Evolutionary conservation across 257 asterid species (phyloP).

Genomic region (Dorcoceras hygrometricum): DNA sequence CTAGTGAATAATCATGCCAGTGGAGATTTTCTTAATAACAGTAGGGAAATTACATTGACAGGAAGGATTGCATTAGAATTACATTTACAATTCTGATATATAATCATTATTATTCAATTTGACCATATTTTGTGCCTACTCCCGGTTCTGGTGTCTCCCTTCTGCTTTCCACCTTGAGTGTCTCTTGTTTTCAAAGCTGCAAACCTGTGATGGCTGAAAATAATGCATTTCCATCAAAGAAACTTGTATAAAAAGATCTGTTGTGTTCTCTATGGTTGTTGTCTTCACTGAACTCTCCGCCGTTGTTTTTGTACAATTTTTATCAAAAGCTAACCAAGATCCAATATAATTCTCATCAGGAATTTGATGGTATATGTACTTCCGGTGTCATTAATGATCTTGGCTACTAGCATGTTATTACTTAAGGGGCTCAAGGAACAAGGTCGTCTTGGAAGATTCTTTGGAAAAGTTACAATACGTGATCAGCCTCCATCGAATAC

Average conservation of each 20-base stretch:
- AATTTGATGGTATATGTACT: slow-evolving; percentile 69
- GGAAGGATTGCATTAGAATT: not conserved
- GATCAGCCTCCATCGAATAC: slow-evolving; percentile 97
- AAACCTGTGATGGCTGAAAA: not conserved
- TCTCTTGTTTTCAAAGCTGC: not conserved
- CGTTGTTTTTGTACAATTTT: not conserved
- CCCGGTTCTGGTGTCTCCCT: not conserved
- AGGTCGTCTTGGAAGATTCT: slow-evolving; percentile 93
- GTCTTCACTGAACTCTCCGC: not conserved
- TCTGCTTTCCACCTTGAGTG: not conserved
- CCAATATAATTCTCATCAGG: slow-evolving; percentile 51
- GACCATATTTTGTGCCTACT: not conserved
- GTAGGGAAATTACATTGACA: not conserved
- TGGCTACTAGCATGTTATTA: slow-evolving; percentile 70
- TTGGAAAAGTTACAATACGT: slow-evolving; percentile 80
- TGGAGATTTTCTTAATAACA: too few species aligned
- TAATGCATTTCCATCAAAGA: too few species aligned
- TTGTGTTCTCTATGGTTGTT: not conserved
- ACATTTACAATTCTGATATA: too few species aligned
- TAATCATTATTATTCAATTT: too few species aligned
- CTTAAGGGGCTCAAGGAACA: slow-evolving; percentile 94
- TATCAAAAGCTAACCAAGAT: slow-evolving; percentile 3
- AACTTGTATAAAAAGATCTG: not conserved
- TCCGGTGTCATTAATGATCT: slow-evolving; percentile 69
- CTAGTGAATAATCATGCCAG: slow-evolving; percentile 17